phyloP scores from a whole-genome alignment of 2,329 filamentous ascomycete species.

The Scolecobasidium constrictum region DNA sequence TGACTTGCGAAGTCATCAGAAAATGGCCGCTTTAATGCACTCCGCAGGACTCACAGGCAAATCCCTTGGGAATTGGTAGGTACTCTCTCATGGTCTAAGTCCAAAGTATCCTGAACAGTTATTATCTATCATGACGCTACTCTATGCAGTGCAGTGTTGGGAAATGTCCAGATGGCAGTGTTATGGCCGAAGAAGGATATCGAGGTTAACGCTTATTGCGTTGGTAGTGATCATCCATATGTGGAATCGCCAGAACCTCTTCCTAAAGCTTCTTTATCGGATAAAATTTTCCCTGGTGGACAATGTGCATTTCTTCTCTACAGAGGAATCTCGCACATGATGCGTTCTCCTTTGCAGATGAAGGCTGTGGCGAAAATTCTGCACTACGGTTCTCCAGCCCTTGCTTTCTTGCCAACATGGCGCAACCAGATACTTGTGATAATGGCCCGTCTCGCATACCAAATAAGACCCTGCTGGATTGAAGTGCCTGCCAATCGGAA shows the following conservation, averaged over 20 bases:
- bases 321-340: no score
- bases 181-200: neutral
- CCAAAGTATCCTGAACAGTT: no score
- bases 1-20: conserved; percentile 3
- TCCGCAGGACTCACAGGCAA: neutral
- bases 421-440: no score
- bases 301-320: no score
- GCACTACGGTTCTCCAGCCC: conserved; percentile 13
- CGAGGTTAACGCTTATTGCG: neutral
- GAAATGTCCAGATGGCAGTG: neutral
- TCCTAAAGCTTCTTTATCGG: no score
- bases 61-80: neutral
- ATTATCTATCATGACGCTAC: neutral
- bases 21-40: neutral
- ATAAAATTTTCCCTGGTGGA: no score
- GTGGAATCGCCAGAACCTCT: no score
- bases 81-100: neutral
- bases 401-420: conserved; percentile 11
- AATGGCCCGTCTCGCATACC: no score
- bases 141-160: neutral
- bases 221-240: neutral
- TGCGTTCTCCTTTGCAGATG: no score
- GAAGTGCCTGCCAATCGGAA: no score
- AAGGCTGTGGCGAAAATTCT: no score
- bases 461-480: no score